Conservation (phyloP, 139 green algal species). For the Chlorella sp. region DNA sequence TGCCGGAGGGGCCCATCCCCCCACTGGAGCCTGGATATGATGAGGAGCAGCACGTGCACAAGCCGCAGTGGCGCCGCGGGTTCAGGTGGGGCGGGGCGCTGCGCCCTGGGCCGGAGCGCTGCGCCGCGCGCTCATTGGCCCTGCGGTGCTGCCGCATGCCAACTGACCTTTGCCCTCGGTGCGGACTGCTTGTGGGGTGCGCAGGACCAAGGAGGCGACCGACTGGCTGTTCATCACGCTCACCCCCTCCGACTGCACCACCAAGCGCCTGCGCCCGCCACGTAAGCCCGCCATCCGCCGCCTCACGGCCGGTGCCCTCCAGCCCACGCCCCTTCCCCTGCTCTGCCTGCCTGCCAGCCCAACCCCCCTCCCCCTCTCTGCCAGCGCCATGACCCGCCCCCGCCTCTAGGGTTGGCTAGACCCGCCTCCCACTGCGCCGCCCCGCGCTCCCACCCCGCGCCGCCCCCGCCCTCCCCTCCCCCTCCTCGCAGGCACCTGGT, state of each 20-base stretch:
- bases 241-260: slow-evolving; percentile 17
- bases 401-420: not conserved
- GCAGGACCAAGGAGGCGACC: not conserved
- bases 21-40: no score
- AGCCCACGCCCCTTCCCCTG: not conserved
- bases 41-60: slow-evolving; percentile 20
- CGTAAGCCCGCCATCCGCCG: not conserved
- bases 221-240: slow-evolving; percentile 15
- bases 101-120: no score
- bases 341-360: not conserved
- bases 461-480: not conserved
- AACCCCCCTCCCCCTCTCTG: not conserved
- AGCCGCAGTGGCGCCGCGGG: slow-evolving; percentile 18
- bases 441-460: not conserved
- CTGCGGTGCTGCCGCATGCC: no score
- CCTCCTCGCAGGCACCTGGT: not conserved
- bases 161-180: no score
- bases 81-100: not conserved
- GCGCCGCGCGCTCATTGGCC: no score
- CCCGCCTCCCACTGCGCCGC: not conserved
- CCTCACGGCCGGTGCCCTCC: not conserved
- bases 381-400: not conserved
- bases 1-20: no score
- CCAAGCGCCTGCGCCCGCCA: slow-evolving; percentile 14
- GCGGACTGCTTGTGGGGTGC: no score